Base-by-base conservation (phyloP, 768 basidiomycete species). In the Amanita fuliginea region DNA sequence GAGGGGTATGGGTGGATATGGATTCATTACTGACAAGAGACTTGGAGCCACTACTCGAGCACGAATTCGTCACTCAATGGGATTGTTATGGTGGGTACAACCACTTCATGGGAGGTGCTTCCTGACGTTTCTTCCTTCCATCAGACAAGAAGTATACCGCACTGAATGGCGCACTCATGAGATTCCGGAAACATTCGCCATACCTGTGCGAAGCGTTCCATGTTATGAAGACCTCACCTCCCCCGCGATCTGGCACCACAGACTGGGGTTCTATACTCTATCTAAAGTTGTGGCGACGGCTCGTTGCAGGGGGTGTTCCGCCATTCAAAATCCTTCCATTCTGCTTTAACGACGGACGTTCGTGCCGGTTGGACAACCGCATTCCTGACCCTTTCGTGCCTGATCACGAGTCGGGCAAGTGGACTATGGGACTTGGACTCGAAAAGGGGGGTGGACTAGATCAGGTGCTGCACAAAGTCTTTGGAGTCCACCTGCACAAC, bases 21-120 rank as follows among this genome's bases (percentile, higher is more conserved):
- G 95, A 99, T 64, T 87, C 87, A 45, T 74, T 98, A 48, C 69
- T 97, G 54, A 95, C 91, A 40, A 71, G 95, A 48, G 88, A 93
- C 66, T 67, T 98, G 30, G 71, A 81, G 2, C 92, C 94, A 7
- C 70, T 97, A 49, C 73, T 87, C 5, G 94, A 96, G 62, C 86
- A 90, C 58, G 95, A 99, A 64, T 99, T 94, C 61, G 90, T 97
- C 8, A 95, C 91, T 1, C 93, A 99, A 59, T 99, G 95, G 95
- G 95, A 99, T 61, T 97, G 95, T 63, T 97, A 97, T 59, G 89
- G 94, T 92, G 61, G 37, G 80, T 60, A 13, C 30, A 37, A 49
- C 16, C 1, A 7, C 11, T 35, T 22, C 26, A 24, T 19, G n/a
- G 26, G 14, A 19, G 22, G 32, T n/a, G n/a, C n/a, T 49, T 42